These are phyloP conservation scores for Galerina sulciceps DNA, from an alignment of 768 basidiomycete genomes.

Conservation along the genomic window DNA sequence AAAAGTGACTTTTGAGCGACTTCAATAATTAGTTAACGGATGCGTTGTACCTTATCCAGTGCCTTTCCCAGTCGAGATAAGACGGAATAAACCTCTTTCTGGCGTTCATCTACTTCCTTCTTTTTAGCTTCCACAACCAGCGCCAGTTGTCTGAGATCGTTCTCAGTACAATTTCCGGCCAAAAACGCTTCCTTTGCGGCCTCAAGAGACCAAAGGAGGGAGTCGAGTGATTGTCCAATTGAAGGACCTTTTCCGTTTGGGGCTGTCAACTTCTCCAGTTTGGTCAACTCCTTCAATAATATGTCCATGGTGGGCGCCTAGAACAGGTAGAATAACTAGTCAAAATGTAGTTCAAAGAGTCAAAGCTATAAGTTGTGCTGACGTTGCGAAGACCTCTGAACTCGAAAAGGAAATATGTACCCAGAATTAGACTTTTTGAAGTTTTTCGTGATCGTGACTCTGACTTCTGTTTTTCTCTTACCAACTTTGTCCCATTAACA, in stretches of 20 bases:
- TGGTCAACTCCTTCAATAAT: constrained; percentile 77
- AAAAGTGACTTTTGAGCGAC: background rate
- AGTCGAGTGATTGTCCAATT: constrained; percentile 64
- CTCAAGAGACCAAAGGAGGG: constrained; percentile 61
- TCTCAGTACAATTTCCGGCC: constrained; percentile 50
- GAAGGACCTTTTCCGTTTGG: constrained; percentile 58
- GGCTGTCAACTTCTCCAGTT: constrained; percentile 68
- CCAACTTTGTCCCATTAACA: constrained; percentile 11
- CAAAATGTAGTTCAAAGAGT: no score
- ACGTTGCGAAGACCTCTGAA: background rate
- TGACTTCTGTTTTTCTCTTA: background rate
- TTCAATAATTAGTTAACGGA: background rate
- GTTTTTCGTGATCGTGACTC: no score
- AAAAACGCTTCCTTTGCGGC: constrained; percentile 58
- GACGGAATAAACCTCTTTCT: constrained; percentile 86
- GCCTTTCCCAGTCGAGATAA: constrained; percentile 82
- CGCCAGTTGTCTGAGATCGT: constrained; percentile 52
- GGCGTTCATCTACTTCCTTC: constrained; percentile 85
- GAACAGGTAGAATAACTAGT: background rate
- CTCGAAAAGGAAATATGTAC: no score
- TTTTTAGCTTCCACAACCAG: constrained; percentile 70
- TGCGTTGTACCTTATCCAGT: constrained; percentile 79
- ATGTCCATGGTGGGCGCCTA: constrained; percentile 59
- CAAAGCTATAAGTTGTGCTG: background rate
- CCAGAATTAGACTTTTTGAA: no score